A percentile compares a stretch with the other conserved stretches of the same genome.
Evolutionary conservation across 768 basidiomycete genomes (phyloP).

Genomic region (Pulveroboletus sp.): DNA sequence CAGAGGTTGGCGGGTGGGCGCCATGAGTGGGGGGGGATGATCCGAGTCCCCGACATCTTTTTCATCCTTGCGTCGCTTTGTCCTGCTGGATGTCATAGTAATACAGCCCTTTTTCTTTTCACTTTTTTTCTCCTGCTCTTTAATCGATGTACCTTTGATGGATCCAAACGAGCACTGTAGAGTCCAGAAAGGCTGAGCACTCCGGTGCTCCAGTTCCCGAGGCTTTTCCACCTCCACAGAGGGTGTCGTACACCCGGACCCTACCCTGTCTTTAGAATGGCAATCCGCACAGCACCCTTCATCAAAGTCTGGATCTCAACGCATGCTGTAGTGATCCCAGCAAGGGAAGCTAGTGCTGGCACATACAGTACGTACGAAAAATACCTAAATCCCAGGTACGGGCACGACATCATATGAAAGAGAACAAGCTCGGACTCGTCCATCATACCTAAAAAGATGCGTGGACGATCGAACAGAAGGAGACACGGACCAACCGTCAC

Average conservation of each 20-base stretch:
- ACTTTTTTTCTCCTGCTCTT: background rate
- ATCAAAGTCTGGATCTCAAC: conserved; percentile 11
- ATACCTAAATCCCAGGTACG: too few relatives aligned
- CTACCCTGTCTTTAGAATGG: background rate
- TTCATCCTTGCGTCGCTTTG: background rate
- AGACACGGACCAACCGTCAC: too few relatives aligned
- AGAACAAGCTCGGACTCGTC: too few relatives aligned
- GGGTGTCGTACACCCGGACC: background rate
- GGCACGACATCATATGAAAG: too few relatives aligned
- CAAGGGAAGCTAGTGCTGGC: too few relatives aligned
- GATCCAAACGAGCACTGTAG: too few relatives aligned
- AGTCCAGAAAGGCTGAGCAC: too few relatives aligned
- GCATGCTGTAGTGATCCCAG: too few relatives aligned
- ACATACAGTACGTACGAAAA: too few relatives aligned
- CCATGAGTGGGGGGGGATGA: conserved; percentile 5
- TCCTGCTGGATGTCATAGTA: background rate
- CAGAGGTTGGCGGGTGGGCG: conserved; percentile 18
- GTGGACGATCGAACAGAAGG: too few relatives aligned
- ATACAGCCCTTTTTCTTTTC: background rate
- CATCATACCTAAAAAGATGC: too few relatives aligned
- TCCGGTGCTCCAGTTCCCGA: background rate
- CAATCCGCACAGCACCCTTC: conserved; percentile 33
- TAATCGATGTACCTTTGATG: too few relatives aligned
- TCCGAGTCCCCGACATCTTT: background rate
- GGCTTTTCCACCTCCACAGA: background rate